Evolutionary conservation across 2,329 filamentous ascomycete genomes (phyloP).

Genomic region (Fusarium austroafricanum): DNA sequence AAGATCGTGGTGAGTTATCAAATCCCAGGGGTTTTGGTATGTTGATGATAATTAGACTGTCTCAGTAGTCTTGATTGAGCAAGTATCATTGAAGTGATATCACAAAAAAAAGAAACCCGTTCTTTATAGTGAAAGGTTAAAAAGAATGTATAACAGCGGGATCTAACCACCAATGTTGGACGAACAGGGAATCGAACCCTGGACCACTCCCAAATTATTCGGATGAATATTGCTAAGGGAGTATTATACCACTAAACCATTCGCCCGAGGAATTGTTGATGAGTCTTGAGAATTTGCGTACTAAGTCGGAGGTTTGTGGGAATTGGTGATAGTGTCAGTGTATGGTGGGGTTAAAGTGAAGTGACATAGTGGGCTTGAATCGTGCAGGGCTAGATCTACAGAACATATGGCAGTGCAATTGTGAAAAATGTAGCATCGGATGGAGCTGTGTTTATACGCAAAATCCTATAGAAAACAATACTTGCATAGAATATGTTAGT

Average conservation of each 20-base stretch:
- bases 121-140: neutral
- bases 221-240: constrained; percentile 48
- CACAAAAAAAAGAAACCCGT: neutral
- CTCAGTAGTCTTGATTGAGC: neutral
- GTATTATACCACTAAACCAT: constrained; percentile 53
- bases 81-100: no score
- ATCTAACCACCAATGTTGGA: constrained; percentile 44
- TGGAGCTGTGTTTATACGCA: neutral
- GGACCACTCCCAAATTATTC: constrained; percentile 49
- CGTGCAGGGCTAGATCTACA: constrained; percentile 30
- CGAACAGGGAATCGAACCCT: constrained; percentile 52
- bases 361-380: constrained; percentile 6
- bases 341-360: constrained; percentile 20
- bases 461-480: no score
- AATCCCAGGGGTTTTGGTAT: neutral
- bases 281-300: fast-evolving
- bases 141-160: constrained; percentile 29
- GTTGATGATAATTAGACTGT: neutral
- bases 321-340: constrained; percentile 11
- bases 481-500: neutral
- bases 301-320: neutral
- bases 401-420: constrained; percentile 3
- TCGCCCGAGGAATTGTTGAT: constrained; percentile 40
- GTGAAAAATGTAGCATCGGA: neutral
- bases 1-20: neutral